phyloP scores from a whole-genome alignment of 2,329 filamentous ascomycete species.

The Cucurbitaria berberidis region DNA sequence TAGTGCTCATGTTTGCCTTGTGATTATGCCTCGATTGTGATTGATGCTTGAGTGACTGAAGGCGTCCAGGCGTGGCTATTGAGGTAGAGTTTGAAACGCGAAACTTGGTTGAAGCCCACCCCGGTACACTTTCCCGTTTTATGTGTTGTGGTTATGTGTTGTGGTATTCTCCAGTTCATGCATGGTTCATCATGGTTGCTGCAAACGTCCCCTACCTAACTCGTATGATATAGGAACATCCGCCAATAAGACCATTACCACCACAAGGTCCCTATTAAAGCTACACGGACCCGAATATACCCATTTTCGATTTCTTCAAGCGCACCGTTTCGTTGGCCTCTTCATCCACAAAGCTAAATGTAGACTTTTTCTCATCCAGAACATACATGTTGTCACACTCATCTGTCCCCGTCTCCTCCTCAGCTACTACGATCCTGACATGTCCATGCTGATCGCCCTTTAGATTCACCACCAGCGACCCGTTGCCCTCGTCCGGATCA shows the following conservation, averaged over 20 bases:
- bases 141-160: too few relatives aligned
- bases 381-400: neutral
- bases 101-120: too few relatives aligned
- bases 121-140: too few relatives aligned
- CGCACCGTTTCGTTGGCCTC: neutral
- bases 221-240: too few relatives aligned
- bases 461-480: slow-evolving; percentile 26
- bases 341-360: neutral
- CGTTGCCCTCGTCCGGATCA: slow-evolving; percentile 35
- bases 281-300: slow-evolving; percentile 7
- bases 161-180: too few relatives aligned
- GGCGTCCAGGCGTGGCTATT: too few relatives aligned
- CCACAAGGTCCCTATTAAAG: neutral
- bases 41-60: too few relatives aligned
- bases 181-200: too few relatives aligned
- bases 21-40: neutral
- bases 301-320: slow-evolving; percentile 1
- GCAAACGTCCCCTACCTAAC: too few relatives aligned
- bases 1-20: neutral
- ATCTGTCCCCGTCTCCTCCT: neutral
- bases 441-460: slow-evolving; percentile 26
- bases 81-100: too few relatives aligned
- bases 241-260: too few relatives aligned
- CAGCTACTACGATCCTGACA: slow-evolving; percentile 24
- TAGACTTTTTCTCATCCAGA: neutral